phyloP scores from a whole-genome alignment of 345 rosid genomes.

The Raphanus sativus region DNA sequence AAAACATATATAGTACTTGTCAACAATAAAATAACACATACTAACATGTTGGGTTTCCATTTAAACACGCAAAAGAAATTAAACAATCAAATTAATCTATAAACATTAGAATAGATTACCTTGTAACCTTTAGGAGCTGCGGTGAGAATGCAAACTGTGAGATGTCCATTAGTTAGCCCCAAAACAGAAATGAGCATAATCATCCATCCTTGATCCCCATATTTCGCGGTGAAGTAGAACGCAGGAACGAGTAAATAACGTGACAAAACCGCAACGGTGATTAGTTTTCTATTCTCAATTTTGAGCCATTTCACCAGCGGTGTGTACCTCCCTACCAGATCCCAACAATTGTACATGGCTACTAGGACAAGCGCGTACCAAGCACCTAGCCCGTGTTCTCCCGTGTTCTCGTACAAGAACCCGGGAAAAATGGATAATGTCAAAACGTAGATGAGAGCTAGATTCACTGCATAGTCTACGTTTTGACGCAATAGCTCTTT shows the following conservation, averaged over 20 bases:
- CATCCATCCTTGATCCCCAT: constrained; percentile 93
- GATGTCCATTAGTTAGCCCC: constrained; percentile 71
- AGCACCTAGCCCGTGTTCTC: background rate
- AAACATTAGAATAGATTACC: background rate
- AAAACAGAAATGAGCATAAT: constrained; percentile 59
- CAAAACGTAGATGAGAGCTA: background rate
- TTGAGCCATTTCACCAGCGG: background rate
- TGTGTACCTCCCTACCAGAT: background rate
- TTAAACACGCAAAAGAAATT: background rate
- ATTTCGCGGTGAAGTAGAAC: constrained; percentile 79
- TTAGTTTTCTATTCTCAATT: background rate
- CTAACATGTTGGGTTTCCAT: background rate
- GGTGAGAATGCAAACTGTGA: constrained; percentile 76
- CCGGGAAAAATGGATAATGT: background rate
- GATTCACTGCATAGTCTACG: background rate
- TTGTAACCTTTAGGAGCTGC: constrained; percentile 60
- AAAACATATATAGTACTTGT: background rate
- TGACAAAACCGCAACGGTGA: background rate
- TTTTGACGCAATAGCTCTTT: background rate
- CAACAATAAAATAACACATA: background rate
- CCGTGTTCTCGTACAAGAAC: constrained; percentile 1
- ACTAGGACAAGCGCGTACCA: constrained; percentile 6
- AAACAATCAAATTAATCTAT: background rate
- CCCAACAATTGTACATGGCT: background rate
- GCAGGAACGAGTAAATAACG: constrained; percentile 55